Base-by-base conservation (phyloP, 495 filamentous ascomycete species). In the Penicillium robsamsonii region DNA sequence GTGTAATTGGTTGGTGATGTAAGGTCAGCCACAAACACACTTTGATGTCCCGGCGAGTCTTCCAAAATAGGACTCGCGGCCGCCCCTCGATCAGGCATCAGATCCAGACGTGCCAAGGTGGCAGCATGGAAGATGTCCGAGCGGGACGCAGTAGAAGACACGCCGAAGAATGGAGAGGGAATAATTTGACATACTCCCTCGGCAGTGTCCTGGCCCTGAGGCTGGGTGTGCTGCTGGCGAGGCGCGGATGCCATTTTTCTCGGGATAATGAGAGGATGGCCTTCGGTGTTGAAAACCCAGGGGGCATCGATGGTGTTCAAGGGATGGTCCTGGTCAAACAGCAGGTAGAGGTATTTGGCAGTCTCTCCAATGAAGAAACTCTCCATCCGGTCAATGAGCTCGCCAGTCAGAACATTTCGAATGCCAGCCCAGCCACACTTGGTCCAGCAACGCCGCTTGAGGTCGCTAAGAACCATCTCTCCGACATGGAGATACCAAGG, bases 361-460 rank as follows among this genome's bases (percentile, higher is more conserved):
- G 94, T 98, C 72, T 98, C 94, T 4, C 95, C 92, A 2, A 97
- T 79, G 69, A 96, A 97, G 77, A 98, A 98, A 70, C 94, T 97
- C 75, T 98, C 94, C 94, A 98, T 98, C 17, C 94, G 87, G 66
- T 98, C 94, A 64, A 82, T 92, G 66, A 88, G 85, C 69, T 97
- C 89, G 0, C 93, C 95, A 41, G 81, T 91, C 30, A 87, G 77
- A 10, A 98, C 94, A 71, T 97, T 90, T 62, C 96, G 88, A n/a
- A 98, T 78, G 0, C 93, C 93, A 5, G 94, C 89, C 92, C 91
- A 97, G 48, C 94, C 94, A 65, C 94, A 98, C 49, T 84, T 83
- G 2, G 91, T 92, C 90, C 91, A 96, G 70, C 94, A 98, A 41
- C 95, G 82, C 43, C 90, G 77, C 58, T 89, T 88, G 60, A 98